phyloP scores from a whole-genome alignment of 345 rosid genomes.

The Stellera chamaejasme region DNA sequence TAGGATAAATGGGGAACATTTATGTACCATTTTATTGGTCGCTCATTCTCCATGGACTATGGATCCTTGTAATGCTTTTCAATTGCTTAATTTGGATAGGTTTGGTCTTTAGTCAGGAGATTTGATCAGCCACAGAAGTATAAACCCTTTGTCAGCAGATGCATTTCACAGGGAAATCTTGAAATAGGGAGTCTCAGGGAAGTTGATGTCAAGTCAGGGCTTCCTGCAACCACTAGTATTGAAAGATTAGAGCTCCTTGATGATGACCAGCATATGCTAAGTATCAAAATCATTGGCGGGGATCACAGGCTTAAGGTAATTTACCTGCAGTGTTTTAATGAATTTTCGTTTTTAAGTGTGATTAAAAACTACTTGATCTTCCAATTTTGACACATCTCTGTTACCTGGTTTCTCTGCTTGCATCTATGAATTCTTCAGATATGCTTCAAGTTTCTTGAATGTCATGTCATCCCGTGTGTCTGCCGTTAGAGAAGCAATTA shows the following conservation, averaged over 20 bases:
- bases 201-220: slow-evolving; percentile 74
- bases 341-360: background rate
- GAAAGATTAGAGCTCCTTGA: slow-evolving; percentile 74
- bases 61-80: background rate
- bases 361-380: too few relatives aligned
- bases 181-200: slow-evolving; percentile 82
- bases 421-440: too few relatives aligned
- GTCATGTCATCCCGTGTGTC: too few relatives aligned
- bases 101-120: slow-evolving; percentile 79
- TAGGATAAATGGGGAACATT: too few relatives aligned
- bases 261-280: slow-evolving; percentile 68
- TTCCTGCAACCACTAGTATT: slow-evolving; percentile 78
- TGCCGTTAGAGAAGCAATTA: too few relatives aligned
- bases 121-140: slow-evolving; percentile 81
- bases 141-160: slow-evolving; percentile 70
- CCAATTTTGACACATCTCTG: too few relatives aligned
- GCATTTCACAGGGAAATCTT: slow-evolving; percentile 54
- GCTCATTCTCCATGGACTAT: background rate
- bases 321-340: background rate
- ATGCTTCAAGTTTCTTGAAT: too few relatives aligned
- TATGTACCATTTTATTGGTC: background rate
- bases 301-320: slow-evolving; percentile 77
- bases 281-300: slow-evolving; percentile 67
- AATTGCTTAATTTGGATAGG: slow-evolving; percentile 25
- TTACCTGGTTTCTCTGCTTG: too few relatives aligned